Percentiles rank a stretch among this genome's conserved stretches.
phyloP scores from a whole-genome alignment of 148 eudicot species.

The Cornus kousa region DNA sequence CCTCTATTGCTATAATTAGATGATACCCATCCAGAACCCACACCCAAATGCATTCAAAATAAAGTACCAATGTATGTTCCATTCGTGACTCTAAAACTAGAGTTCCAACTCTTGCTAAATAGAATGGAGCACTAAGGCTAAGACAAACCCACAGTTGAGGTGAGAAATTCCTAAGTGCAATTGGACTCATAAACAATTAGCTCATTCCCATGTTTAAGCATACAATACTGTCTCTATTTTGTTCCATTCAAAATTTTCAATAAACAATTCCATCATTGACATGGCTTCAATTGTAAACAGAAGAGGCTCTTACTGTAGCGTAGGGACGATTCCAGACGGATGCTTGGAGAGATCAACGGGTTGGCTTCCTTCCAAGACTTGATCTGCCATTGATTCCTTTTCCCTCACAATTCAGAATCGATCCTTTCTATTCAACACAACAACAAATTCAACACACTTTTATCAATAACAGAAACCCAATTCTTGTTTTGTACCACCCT shows the following conservation, averaged over 20 bases:
- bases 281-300: background rate
- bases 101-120: no score
- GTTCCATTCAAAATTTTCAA: background rate
- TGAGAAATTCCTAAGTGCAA: no score
- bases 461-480: background rate
- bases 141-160: no score
- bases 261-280: background rate
- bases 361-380: slow-evolving; percentile 69
- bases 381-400: slow-evolving; percentile 58
- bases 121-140: no score
- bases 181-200: no score
- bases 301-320: slow-evolving; percentile 63
- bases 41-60: no score
- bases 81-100: no score
- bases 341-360: slow-evolving; percentile 70
- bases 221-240: background rate
- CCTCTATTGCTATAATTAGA: no score
- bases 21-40: no score
- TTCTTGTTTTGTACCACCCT: background rate
- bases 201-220: background rate
- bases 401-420: background rate
- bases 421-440: background rate
- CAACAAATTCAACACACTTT: background rate
- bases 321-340: slow-evolving; percentile 79
- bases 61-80: no score